Conservation (phyloP, 768 basidiomycete genomes). For the Trametes coccinea region DNA sequence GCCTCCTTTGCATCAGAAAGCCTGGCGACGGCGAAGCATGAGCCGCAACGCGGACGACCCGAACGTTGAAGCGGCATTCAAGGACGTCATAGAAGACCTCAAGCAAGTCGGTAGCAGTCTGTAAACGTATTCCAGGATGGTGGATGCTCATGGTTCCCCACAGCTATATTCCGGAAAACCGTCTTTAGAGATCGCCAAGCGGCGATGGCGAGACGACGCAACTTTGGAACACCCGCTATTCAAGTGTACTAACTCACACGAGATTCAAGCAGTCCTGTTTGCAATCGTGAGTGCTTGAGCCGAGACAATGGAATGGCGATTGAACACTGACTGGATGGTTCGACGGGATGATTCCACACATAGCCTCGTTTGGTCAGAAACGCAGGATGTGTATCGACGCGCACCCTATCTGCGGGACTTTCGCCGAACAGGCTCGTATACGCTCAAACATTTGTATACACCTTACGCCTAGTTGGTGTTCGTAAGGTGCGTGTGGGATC, state of each 20-base stretch:
- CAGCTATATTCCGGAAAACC: constrained; percentile 55
- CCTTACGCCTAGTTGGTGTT: constrained; percentile 47
- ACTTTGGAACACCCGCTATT: constrained; percentile 58
- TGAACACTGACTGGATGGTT: background rate
- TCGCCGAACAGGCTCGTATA: constrained; percentile 62
- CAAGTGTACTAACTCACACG: constrained; percentile 48
- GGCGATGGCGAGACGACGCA: constrained; percentile 55
- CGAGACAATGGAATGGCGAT: background rate
- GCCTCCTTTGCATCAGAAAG: constrained; percentile 5
- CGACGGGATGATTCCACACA: background rate
- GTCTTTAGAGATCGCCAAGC: constrained; percentile 50
- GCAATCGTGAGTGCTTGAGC: constrained; percentile 46
- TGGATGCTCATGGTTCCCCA: background rate
- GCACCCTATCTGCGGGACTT: constrained; percentile 60
- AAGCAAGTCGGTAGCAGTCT: constrained; percentile 38
- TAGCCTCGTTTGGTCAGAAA: constrained; percentile 57
- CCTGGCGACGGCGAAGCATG: constrained; percentile 6
- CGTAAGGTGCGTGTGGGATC: constrained; percentile 44
- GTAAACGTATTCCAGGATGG: background rate
- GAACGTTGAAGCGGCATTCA: constrained; percentile 32
- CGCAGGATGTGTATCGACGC: constrained; percentile 49
- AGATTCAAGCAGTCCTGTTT: constrained; percentile 42
- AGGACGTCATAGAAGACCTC: constrained; percentile 55
- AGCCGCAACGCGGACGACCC: constrained; percentile 21
- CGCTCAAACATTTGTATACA: constrained; percentile 62